phyloP scores from a whole-genome alignment of 345 rosid genomes.

The Litchi chinensis region DNA sequence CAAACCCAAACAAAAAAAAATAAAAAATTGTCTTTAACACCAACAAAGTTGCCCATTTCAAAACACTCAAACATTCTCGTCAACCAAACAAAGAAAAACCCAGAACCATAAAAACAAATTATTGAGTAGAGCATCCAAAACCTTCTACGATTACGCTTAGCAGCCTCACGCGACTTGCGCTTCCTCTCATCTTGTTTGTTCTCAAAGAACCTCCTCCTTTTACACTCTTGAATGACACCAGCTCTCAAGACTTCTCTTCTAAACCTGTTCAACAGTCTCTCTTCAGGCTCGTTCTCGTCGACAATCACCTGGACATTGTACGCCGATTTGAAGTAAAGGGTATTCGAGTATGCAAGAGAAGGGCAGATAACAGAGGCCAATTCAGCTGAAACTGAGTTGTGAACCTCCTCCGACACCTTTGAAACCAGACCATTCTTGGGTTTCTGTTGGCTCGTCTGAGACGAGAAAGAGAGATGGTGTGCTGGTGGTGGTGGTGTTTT shows the following conservation, averaged over 20 bases:
- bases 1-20: not conserved
- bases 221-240: constrained; percentile 79
- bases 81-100: constrained; percentile 2
- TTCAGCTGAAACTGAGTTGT: constrained; percentile 38
- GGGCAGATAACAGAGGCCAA: constrained; percentile 68
- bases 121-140: constrained; percentile 4
- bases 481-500: constrained; percentile 32
- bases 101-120: not conserved
- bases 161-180: constrained; percentile 75
- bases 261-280: constrained; percentile 66
- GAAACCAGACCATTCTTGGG: constrained; percentile 33
- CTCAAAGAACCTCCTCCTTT: constrained; percentile 67
- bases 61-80: constrained; percentile 12
- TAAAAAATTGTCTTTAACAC: not conserved
- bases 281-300: constrained; percentile 77
- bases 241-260: constrained; percentile 80
- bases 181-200: constrained; percentile 77
- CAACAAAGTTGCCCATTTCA: not conserved
- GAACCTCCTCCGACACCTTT: constrained; percentile 32
- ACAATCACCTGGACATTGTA: constrained; percentile 76
- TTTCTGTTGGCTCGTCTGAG: constrained; percentile 21
- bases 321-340: constrained; percentile 64
- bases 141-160: constrained; percentile 77
- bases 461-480: constrained; percentile 25
- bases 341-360: constrained; percentile 66